A percentile compares a stretch with the other conserved stretches of the same genome.
phyloP scores from a whole-genome alignment of 164 flowering plant species.

The Stephania cephalantha region DNA sequence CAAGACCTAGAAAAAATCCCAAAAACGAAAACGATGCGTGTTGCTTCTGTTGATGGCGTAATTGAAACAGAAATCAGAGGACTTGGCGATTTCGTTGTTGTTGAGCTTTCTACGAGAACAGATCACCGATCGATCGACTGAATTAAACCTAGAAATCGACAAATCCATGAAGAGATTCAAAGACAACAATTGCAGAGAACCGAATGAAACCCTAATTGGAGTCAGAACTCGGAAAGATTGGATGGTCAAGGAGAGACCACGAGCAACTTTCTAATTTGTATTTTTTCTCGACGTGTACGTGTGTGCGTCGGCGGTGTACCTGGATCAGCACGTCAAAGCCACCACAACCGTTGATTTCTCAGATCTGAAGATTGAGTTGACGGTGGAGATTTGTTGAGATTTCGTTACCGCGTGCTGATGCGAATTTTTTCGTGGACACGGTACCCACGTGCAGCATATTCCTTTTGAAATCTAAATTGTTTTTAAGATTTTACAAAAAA shows the following conservation, averaged over 20 bases:
- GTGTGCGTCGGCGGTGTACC: neutral
- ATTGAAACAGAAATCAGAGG: neutral
- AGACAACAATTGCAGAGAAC: neutral
- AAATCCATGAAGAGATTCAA: slow-evolving; percentile 5
- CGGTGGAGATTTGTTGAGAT: too few species aligned
- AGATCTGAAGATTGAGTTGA: too few species aligned
- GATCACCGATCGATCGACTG: neutral
- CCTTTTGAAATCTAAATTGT: too few species aligned
- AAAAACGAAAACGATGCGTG: slow-evolving; percentile 6
- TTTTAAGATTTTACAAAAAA: too few species aligned
- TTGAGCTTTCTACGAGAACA: neutral
- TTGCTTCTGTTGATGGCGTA: neutral
- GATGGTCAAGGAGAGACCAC: neutral
- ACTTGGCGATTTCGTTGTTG: neutral
- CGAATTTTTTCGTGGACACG: too few species aligned
- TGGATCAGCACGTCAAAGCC: neutral
- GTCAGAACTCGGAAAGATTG: neutral
- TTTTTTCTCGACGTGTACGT: neutral
- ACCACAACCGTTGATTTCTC: too few species aligned
- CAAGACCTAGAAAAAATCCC: slow-evolving; percentile 6
- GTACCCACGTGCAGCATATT: too few species aligned
- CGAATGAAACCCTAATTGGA: neutral
- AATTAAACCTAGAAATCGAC: neutral
- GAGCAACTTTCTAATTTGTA: neutral
- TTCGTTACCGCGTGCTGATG: too few species aligned